Evolutionary conservation across 1,139 yeast genomes (phyloP).

Genomic region (Torulaspora globosa): DNA sequence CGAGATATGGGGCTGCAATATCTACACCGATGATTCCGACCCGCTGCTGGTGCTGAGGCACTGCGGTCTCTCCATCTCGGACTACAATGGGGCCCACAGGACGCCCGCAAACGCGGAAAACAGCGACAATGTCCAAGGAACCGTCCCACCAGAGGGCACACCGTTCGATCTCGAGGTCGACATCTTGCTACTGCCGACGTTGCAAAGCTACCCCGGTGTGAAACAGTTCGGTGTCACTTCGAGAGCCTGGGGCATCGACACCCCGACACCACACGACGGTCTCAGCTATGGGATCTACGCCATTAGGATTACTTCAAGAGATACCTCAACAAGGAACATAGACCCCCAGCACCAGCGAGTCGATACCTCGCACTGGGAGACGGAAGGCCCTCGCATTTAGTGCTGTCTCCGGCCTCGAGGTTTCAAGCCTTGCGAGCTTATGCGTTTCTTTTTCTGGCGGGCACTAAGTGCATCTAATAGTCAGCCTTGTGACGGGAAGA

Average conservation of each 20-base stretch:
- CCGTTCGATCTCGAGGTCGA: conserved; percentile 62
- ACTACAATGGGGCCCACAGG: conserved; percentile 36
- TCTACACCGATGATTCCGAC: conserved; percentile 93
- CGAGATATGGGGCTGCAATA: conserved; percentile 84
- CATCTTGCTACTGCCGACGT: conserved; percentile 62
- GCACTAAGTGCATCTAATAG: background rate
- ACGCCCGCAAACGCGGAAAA: conserved; percentile 39
- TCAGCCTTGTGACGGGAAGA: background rate
- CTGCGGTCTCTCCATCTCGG: conserved; percentile 57
- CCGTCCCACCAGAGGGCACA: conserved; percentile 28
- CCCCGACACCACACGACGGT: conserved; percentile 31
- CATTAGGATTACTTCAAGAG: conserved; percentile 24
- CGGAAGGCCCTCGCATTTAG: background rate
- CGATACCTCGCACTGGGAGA: conserved; percentile 4
- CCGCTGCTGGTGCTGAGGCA: conserved; percentile 71
- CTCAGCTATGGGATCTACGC: conserved; percentile 32
- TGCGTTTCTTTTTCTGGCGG: background rate
- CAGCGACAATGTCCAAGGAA: conserved; percentile 32
- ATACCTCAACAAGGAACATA: conserved; percentile 11
- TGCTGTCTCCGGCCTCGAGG: background rate
- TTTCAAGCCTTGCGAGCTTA: background rate
- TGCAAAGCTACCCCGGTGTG: conserved; percentile 58
- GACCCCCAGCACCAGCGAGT: conserved; percentile 7
- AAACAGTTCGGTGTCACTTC: conserved; percentile 67
- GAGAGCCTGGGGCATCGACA: conserved; percentile 54